Percentiles rank a stretch among this genome's conserved stretches.
Conservation (phyloP, 1,284 basidiomycete genomes). For the Puccinia brachypodii region DNA sequence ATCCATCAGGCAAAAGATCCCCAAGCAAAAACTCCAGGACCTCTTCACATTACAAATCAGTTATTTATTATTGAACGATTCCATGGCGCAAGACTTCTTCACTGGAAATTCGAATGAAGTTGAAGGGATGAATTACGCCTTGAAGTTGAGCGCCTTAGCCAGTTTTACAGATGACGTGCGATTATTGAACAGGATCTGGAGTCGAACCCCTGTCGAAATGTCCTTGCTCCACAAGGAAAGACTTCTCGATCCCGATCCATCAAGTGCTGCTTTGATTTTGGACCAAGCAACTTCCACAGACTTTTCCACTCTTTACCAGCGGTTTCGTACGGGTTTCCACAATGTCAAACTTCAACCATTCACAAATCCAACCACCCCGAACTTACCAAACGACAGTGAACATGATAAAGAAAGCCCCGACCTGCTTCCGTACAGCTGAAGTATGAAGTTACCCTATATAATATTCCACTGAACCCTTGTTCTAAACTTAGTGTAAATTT, state of each 20-base stretch:
- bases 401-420: background rate
- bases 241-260: background rate
- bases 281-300: background rate
- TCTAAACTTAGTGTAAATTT: background rate
- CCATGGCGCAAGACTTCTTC: slow-evolving; percentile 38
- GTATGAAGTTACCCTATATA: background rate
- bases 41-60: slow-evolving; percentile 52
- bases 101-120: slow-evolving; percentile 43
- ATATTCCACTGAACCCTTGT: background rate
- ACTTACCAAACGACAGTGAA: background rate
- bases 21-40: slow-evolving; percentile 48
- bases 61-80: slow-evolving; percentile 51
- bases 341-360: background rate
- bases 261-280: background rate
- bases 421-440: background rate
- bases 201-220: slow-evolving; percentile 40
- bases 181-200: slow-evolving; percentile 50
- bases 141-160: slow-evolving; percentile 53
- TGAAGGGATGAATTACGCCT: slow-evolving; percentile 51
- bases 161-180: slow-evolving; percentile 53
- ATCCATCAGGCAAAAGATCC: background rate
- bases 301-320: slow-evolving; percentile 1
- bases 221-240: background rate
- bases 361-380: background rate
- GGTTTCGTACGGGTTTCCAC: background rate